Base-by-base conservation (phyloP, 495 filamentous ascomycete species). In the Aspergillus leporis region DNA sequence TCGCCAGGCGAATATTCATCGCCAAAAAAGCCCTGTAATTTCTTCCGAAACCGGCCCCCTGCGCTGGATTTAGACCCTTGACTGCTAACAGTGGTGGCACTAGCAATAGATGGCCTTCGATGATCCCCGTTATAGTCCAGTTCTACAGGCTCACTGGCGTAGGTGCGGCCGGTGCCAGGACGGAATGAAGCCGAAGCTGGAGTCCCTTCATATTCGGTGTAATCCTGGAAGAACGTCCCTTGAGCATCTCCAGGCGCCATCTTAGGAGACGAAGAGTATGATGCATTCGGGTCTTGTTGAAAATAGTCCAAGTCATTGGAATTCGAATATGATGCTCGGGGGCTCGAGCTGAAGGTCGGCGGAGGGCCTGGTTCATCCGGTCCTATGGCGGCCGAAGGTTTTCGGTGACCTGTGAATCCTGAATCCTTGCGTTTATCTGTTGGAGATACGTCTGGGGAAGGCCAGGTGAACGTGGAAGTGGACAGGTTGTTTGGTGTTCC, bases 11-110 rank as follows among this genome's bases (percentile, higher is more conserved):
- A 81, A 62, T 87, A 90, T 64, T 96, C 93, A 56, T 96, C 92
- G 22, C 92, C 91, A 73, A 96, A 94, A 64, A 96, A 89, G 18
- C 87, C 89, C 66, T 91, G 88, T 41, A 93, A 69, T 71, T 90
- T 83, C 74, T 89, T 92, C 71, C 88, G 82, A 51, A 90, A 78
- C 38, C 84, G 83, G 51, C 87, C 83, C 61, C 89, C 78, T 21
- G 86, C 71, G 66, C 89, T 94, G 5, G 89, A 85, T 68, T 89
- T 91, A 16, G 94, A 98, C 8, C 92, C 94, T 55, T 88, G 86
- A 62, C 94, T 98, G 68, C 93, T 96, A 6, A 90, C 88, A 40
- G 90, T 95, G 9, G 88, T 94, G 41, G 87, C 87, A 70, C 93
- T 97, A 9, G 92, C 90, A 56, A 92, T 82, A 21, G 95, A 98